Percentiles rank a stretch among this genome's conserved stretches.
These are phyloP conservation scores for Lippia alba DNA, from an alignment of 305 asterid species.

Conservation along the genomic window DNA sequence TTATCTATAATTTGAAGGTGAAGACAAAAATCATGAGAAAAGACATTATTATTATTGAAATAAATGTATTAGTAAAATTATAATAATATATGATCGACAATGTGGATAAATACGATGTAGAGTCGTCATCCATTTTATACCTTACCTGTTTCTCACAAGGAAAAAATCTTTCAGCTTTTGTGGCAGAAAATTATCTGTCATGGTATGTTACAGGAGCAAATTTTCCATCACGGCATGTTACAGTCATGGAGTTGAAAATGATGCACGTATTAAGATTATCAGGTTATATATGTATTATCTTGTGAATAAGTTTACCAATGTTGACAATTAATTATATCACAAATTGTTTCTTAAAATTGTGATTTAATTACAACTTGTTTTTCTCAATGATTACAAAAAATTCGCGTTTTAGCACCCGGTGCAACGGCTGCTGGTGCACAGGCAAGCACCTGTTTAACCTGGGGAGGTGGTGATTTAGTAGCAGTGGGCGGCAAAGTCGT, in stretches of 20 bases:
- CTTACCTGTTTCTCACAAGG: conserved; percentile 4
- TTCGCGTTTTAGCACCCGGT: conserved; percentile 20
- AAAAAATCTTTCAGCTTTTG: conserved; percentile 7
- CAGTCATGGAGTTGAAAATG: conserved; percentile 40
- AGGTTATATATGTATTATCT: too few species aligned
- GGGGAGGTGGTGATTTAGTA: conserved; percentile 5
- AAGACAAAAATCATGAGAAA: conserved; percentile 23
- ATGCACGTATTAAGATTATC: not conserved
- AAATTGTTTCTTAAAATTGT: too few species aligned
- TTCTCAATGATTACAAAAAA: conserved; percentile 29
- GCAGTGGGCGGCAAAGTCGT: not conserved
- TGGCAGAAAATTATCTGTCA: conserved; percentile 22
- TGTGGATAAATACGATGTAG: conserved; percentile 38
- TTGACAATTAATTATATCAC: too few species aligned
- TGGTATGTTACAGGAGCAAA: too few species aligned
- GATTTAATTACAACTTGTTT: conserved; percentile 20
- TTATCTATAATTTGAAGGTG: conserved; percentile 7
- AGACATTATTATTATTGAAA: conserved; percentile 10
- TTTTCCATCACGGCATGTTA: conserved; percentile 19
- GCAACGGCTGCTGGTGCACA: conserved; percentile 33
- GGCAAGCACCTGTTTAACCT: conserved; percentile 15
- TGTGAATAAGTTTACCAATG: too few species aligned
- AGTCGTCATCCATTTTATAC: conserved; percentile 33
- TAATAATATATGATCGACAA: not conserved
- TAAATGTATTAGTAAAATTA: not conserved